Evolutionary conservation across 257 asterid species (phyloP), one percentile per base, ranked within the genome.

Genomic region (Solanum pimpinellifolium): DNA sequence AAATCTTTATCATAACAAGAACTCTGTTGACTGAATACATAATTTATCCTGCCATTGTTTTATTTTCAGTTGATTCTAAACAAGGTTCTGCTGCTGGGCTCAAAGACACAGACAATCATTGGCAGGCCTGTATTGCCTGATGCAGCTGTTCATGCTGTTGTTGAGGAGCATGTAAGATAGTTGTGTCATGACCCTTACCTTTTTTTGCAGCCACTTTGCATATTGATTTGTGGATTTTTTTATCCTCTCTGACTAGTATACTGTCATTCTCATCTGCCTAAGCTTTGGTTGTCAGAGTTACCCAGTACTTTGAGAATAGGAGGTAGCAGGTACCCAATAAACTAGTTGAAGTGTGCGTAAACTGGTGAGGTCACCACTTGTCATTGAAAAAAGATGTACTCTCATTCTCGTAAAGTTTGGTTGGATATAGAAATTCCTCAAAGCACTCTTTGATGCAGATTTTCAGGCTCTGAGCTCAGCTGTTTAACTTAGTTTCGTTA

Each of bases 141-240:
- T 88, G 98, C 98, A 47, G 92, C 95, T 90, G 99, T 95, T 89
- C 97, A 95, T 91, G 98, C 98, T 89, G 97, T 95, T 86, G 99
- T 97, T 11, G 99, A 97, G 94, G 99, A 97, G 92, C 99, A 95
- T 87, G 99, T 95, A 94, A 92, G 99, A 91, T 76, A 35, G 25
- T 29, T 85, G 46, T 77, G 83, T 85, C 74, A 27, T 39, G 73
- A 49, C 37, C 49, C 60, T 73, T 83, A 31, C 81, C 85, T 81
- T 37, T 35, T 37, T 29, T 37, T 33, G 44, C 15, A 65, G 23
- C 77, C 72, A 31, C 14, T 13, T 83, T 66, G 75, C 37, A 85
- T 75, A 29, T 29, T 47, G 15, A 29, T 18, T 47, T 80, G 85
- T 80, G 68, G 23, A 4, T 46, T 78, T 27, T 46, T 41, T 15